Conservation (phyloP, 1,284 basidiomycete species). For the Ceratobasidium sp. region DNA sequence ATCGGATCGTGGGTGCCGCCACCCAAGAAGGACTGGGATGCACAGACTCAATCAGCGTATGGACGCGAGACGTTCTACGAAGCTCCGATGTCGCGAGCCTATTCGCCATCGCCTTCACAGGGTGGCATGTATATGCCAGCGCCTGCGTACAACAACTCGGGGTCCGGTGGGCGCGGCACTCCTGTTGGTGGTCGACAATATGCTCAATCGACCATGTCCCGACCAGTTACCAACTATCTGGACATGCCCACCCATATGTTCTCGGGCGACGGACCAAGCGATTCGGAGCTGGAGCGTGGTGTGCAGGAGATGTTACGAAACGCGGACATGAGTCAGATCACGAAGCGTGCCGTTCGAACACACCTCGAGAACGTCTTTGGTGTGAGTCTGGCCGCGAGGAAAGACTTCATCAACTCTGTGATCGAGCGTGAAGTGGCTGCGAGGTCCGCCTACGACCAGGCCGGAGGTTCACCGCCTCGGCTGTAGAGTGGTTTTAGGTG, state of each 20-base stretch:
- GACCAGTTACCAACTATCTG: constrained; percentile 79
- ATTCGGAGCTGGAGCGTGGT: constrained; percentile 77
- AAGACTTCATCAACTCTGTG: constrained; percentile 59
- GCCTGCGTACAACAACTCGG: constrained; percentile 28
- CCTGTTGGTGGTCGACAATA: constrained; percentile 44
- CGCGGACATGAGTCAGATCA: constrained; percentile 88
- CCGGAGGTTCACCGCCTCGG: constrained; percentile 26
- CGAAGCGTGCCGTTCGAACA: constrained; percentile 88
- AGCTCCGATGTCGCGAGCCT: constrained; percentile 62
- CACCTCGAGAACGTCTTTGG: constrained; percentile 82
- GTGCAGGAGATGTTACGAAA: constrained; percentile 77
- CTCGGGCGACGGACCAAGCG: constrained; percentile 67
- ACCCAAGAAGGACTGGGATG: constrained; percentile 75
- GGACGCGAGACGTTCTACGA: constrained; percentile 87
- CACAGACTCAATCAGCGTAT: constrained; percentile 79
- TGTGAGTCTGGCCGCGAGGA: constrained; percentile 56
- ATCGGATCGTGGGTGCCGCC: constrained; percentile 88
- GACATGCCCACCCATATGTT: constrained; percentile 41
- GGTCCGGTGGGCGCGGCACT: constrained; percentile 42
- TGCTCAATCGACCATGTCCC: constrained; percentile 70
- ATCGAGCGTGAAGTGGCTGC: constrained; percentile 46
- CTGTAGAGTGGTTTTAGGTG: constrained; percentile 18
- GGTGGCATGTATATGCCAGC: constrained; percentile 53
- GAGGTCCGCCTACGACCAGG: constrained; percentile 6
- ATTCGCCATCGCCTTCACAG: constrained; percentile 78